A percentile compares a stretch with the other conserved stretches of the same genome.
phyloP scores from a whole-genome alignment of 257 asterid species.

The Capsicum pubescens region DNA sequence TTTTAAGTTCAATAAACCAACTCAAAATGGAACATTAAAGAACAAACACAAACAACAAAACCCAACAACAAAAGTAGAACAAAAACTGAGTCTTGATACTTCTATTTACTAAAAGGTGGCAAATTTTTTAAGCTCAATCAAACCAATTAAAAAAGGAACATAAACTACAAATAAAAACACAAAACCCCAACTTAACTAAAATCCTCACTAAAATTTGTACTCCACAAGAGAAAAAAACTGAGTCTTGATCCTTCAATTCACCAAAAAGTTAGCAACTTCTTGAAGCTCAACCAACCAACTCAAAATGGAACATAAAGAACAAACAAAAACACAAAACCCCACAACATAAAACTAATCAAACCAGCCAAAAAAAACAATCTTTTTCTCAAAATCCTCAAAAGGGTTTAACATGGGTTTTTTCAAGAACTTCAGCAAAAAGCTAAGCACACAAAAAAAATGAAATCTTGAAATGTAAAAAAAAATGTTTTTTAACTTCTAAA shows the following conservation, averaged over 20 bases:
- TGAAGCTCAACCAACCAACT: not conserved
- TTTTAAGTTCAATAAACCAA: not conserved
- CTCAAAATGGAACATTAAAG: conserved; percentile 1
- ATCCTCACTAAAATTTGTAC: too few species aligned
- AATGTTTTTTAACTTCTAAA: not conserved
- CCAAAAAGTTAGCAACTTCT: not conserved
- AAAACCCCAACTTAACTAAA: too few species aligned
- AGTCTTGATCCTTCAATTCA: too few species aligned
- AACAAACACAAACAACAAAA: not conserved
- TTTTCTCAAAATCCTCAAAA: conserved; percentile 6
- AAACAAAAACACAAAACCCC: not conserved
- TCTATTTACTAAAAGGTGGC: not conserved
- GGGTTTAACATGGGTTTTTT: conserved; percentile 72
- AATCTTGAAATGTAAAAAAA: conserved; percentile 19
- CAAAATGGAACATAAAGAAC: not conserved
- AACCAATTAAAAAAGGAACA: too few species aligned
- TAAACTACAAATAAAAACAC: too few species aligned
- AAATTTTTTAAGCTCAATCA: too few species aligned
- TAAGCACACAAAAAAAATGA: conserved; percentile 28
- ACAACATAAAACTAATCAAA: not conserved
- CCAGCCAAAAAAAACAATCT: too few species aligned
- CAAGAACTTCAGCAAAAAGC: conserved; percentile 33
- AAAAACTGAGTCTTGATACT: not conserved
- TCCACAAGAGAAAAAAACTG: too few species aligned
- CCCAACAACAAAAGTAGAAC: not conserved